Evolutionary conservation across 176 grass and related monocot species (phyloP).

Genomic region (Bolboschoenus planiculmis): DNA sequence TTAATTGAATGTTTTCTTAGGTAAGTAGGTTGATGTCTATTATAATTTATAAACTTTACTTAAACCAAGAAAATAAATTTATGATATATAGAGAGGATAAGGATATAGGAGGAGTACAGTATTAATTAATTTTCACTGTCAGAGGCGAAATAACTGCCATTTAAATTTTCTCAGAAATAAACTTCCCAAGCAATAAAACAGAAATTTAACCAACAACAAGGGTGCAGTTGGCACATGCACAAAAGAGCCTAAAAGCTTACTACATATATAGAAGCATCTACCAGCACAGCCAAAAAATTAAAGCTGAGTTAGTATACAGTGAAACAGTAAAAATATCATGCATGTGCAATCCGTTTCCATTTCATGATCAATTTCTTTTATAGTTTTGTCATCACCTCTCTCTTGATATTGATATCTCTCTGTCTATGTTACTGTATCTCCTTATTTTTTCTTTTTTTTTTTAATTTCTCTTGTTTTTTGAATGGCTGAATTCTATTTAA

Average conservation of each 20-base stretch:
- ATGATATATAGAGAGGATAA: too few species aligned
- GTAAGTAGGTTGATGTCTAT: background rate
- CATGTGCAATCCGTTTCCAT: slow-evolving; percentile 10
- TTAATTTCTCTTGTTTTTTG: background rate
- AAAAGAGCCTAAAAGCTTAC: slow-evolving; percentile 11
- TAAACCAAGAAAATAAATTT: background rate
- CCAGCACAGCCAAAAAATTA: background rate
- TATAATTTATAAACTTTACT: background rate
- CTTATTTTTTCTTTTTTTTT: background rate
- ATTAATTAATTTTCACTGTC: background rate
- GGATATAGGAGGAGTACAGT: too few species aligned
- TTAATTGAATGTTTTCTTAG: background rate
- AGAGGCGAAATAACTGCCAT: background rate
- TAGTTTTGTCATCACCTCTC: background rate
- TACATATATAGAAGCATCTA: slow-evolving; percentile 24
- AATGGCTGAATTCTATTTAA: background rate
- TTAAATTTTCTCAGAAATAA: background rate
- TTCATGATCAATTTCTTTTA: background rate
- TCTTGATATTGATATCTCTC: background rate
- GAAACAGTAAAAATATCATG: slow-evolving; percentile 12
- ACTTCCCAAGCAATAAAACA: slow-evolving; percentile 4
- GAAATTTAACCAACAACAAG: background rate
- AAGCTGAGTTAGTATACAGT: slow-evolving; percentile 10
- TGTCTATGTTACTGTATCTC: background rate
- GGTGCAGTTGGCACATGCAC: slow-evolving; percentile 16